Base-by-base conservation (phyloP, 129 eudicot genomes). In the Saussurea involucrata region DNA sequence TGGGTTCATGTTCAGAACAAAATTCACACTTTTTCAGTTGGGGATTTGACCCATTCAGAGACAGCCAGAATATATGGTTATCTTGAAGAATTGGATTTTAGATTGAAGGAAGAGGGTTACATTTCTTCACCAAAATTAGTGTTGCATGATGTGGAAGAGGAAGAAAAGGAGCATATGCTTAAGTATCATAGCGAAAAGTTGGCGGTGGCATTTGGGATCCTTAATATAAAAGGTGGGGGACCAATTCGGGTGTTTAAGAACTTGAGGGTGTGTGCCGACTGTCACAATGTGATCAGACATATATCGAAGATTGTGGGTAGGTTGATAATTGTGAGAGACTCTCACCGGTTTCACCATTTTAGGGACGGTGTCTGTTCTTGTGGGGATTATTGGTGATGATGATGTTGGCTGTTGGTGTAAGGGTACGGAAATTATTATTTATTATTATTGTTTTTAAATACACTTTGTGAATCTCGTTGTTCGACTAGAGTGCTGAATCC, bases 141-240 rank as follows among this genome's bases (percentile, higher is more conserved):
- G 20, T 78, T 90, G 63, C 96, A 90, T 79, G 96, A 90, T 71
- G 96, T 90, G 33, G 96, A 90, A 65, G 96, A 90, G 71, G 96
- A 90, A 81, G 96, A 90, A 72, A 90, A 90, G 53, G 90, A 77
- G 83, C 82, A 87, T 64, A 87, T 90, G 92, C 88, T 90, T 34
- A 90, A 76, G 87, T 80, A 87, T 85, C 96, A 90, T 44, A 90
- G 96, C 71, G 96, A 90, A 74, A 90, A 80, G 29, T 66, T 90
- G 55, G 96, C 96, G 10, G 87, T 90, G 24, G 96, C 96, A 1
- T 90, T 80, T 83, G 96, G 87, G 44, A 87, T 87, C 69, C 27
- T 90, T 71, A 77, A 77, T 13, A 75, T 79, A 49, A 90, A 90
- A 18, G 79, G 33, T 72, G 88, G 85, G 72, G 74, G 89, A 72